Percentiles rank a stretch among this genome's conserved stretches.
Evolutionary conservation across 495 filamentous ascomycete genomes (phyloP).

Genomic region (Rhypophila decipiens): DNA sequence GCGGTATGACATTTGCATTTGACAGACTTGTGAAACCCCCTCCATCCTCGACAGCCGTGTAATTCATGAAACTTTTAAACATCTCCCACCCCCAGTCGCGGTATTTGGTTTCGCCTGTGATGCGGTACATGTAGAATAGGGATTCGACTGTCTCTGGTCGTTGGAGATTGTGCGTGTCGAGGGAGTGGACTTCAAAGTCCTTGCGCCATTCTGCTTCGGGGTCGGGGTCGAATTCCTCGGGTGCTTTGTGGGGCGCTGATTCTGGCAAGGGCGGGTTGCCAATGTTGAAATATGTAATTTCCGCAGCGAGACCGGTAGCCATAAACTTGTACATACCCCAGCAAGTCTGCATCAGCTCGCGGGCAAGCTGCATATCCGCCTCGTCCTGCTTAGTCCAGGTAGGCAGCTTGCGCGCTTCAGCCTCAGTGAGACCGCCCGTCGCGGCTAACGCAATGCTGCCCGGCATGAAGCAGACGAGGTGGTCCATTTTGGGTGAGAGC

Average conservation of each 20-base stretch:
- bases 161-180: slow-evolving; percentile 89
- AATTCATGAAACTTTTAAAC: slow-evolving; percentile 84
- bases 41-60: slow-evolving; percentile 67
- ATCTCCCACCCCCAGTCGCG: slow-evolving; percentile 98
- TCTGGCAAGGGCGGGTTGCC: slow-evolving; percentile 55
- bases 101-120: slow-evolving; percentile 87
- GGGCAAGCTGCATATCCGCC: slow-evolving; percentile 76
- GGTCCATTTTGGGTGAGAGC: slow-evolving; percentile 90
- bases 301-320: slow-evolving; percentile 79
- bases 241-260: slow-evolving; percentile 40
- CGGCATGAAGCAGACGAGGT: slow-evolving; percentile 95
- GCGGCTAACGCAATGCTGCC: slow-evolving; percentile 88
- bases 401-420: slow-evolving; percentile 62
- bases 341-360: slow-evolving; percentile 92
- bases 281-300: slow-evolving; percentile 85
- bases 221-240: slow-evolving; percentile 39
- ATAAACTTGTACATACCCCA: slow-evolving; percentile 93
- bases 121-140: slow-evolving; percentile 97
- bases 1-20: slow-evolving; percentile 65
- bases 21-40: slow-evolving; percentile 78
- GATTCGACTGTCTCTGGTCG: slow-evolving; percentile 92
- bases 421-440: slow-evolving; percentile 69
- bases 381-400: slow-evolving; percentile 75
- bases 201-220: slow-evolving; percentile 57
- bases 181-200: slow-evolving; percentile 68